Base-by-base conservation (phyloP, 2,329 filamentous ascomycete species). In the Escovopsis sp. region DNA sequence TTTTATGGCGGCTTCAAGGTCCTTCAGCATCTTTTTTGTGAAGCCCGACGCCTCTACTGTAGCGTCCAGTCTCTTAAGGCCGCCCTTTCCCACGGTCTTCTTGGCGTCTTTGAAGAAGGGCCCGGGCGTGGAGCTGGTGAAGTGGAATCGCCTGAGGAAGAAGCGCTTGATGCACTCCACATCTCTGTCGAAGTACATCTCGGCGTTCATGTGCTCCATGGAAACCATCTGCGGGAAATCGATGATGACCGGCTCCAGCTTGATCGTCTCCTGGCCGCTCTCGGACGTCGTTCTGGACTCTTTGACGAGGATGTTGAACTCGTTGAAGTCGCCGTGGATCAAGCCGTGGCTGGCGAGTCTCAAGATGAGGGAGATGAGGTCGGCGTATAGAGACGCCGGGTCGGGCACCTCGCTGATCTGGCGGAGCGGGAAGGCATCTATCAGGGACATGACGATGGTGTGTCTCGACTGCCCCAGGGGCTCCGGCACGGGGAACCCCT, bases 201-300 rank as follows among this genome's bases (percentile, higher is more conserved):
- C 83, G 14, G 91, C 93, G 55, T 98, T 95, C 31, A 70, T 64
- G 57, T 98, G 91, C 51, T 94, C 86, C 58, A 94, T 86, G 1
- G 89, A 96, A 2, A 98, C 78, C 82, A 95, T 96, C 58, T 98
- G 91, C 0, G 91, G 91, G 56, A 98, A 98, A 64, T 98, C 93
- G 53, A 98, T 98, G 37, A 98, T 66, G 41, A 95, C 76, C 1
- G 91, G 91, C 7, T 76, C 77, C 24, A 94, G 66, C 13, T 50
- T 54, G 41, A 83, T 49, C 0, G 56, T 45, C 51, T 68, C 63
- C 35, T 59, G 48, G 2, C 58, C 57, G 51, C 68, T 56, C 7
- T 68, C 61, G 6, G 62, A 60, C 8, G 50, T 55, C 3, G 52
- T 51, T 41, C 57, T 66, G 42, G 70, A 76, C 59, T 96, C 89